Base-by-base conservation (phyloP, 495 filamentous ascomycete species). In the Viridothelium virens region DNA sequence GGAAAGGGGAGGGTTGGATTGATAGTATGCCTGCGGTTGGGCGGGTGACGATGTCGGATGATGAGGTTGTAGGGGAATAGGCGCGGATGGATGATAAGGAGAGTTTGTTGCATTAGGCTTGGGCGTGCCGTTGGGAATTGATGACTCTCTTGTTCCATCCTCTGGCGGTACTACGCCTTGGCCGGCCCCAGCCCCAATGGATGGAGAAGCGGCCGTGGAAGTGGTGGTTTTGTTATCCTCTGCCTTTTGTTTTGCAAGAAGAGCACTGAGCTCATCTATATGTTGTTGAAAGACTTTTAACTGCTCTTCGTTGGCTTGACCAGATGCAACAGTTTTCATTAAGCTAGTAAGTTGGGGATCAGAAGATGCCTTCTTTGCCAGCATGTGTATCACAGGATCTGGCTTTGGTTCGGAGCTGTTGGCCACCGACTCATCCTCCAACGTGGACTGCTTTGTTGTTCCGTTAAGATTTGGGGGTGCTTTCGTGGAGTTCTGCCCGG, bases 351-450 rank as follows among this genome's bases (percentile, higher is more conserved):
- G 80, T 61, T 91, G 84, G 2, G 89, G 87, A 73, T 99, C 90
- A 18, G 88, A 86, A 0, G 90, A 89, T 16, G 95, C 95, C 70
- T 86, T 84, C 67, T 91, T 90, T 2, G 95, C 95, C 50, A 99
- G 78, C 74, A 91, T 91, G 64, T 96, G 89, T 65, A 99, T 99
- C 50, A 99, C 95, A 2, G 95, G 95, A 74, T 99, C 95, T 2
- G 89, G 85, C 48, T 86, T 85, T 34, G 72, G 67, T 39, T 70
- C 62, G 25, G 71, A 65, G 9, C 41, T 56, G 37, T 33, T 33
- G n/a, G 7, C 14, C 12, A 66, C 36, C 31, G 7, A 33, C 10
- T 59, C 31, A 36, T 14, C 31, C 10, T 59, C 53, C 31, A 14
- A 10, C 9, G 4, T 33, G 5, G 53, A 7, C 5, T 36, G 18